Evolutionary conservation across 495 filamentous ascomycete genomes (phyloP).

Genomic region (Lasiosphaeria hispida): DNA sequence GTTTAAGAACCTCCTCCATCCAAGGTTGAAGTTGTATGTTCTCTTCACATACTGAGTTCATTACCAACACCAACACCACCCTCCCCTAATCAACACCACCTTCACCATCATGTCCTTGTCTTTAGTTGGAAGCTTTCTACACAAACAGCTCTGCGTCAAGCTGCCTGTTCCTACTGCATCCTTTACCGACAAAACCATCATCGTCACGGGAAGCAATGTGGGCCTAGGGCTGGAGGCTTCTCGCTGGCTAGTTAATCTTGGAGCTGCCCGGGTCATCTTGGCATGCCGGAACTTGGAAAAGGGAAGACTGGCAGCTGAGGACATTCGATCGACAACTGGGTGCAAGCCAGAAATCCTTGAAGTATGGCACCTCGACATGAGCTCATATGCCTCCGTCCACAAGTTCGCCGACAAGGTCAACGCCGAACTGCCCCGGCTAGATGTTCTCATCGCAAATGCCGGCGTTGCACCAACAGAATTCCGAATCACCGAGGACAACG

Average conservation of each 20-base stretch:
- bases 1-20: no score
- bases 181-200: conserved; percentile 38
- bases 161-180: conserved; percentile 7
- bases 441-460: conserved; percentile 48
- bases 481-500: conserved; percentile 33
- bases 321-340: conserved; percentile 38
- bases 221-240: conserved; percentile 55
- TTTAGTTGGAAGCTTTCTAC: conserved; percentile 2
- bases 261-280: conserved; percentile 45
- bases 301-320: conserved; percentile 43
- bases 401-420: conserved; percentile 25
- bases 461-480: conserved; percentile 29
- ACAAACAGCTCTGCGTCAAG: conserved; percentile 4
- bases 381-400: conserved; percentile 26
- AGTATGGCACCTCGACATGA: conserved; percentile 53
- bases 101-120: no score
- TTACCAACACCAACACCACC: neutral
- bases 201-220: conserved; percentile 54
- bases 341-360: conserved; percentile 46
- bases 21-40: no score
- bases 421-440: conserved; percentile 34
- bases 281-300: conserved; percentile 42
- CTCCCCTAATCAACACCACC: neutral
- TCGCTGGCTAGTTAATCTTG: conserved; percentile 41
- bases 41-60: no score